Conservation (phyloP, 805 yeast species). For the Schwanniomyces vanrijiae region DNA sequence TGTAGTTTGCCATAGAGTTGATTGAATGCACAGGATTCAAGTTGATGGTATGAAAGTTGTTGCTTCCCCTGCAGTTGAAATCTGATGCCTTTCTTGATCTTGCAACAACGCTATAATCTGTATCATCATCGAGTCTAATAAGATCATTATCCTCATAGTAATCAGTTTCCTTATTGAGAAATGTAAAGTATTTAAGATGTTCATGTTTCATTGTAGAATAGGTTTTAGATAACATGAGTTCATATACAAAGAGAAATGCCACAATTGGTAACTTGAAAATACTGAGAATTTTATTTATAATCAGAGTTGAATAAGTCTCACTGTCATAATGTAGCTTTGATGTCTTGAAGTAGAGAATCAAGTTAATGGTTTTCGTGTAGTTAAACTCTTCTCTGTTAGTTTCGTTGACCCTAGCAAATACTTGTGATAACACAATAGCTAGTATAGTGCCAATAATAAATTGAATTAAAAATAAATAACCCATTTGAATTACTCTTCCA, state of each 20-base stretch:
- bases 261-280: constrained; percentile 38
- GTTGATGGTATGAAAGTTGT: constrained; percentile 4
- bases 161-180: constrained; percentile 28
- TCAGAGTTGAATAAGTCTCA: constrained; percentile 5
- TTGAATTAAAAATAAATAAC: constrained; percentile 54
- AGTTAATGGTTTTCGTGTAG: constrained; percentile 39
- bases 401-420: constrained; percentile 33
- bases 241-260: constrained; percentile 33
- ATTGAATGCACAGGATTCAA: constrained; percentile 30
- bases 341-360: constrained; percentile 35
- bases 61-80: constrained; percentile 13
- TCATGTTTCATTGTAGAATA: constrained; percentile 11
- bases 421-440: constrained; percentile 51
- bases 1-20: constrained; percentile 32
- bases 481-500: constrained; percentile 48
- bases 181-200: constrained; percentile 34
- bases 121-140: constrained; percentile 20
- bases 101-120: constrained; percentile 24
- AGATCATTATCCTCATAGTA: constrained; percentile 31
- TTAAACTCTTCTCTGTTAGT: constrained; percentile 40
- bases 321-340: constrained; percentile 17
- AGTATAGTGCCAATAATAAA: constrained; percentile 55
- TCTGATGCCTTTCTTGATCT: constrained; percentile 28
- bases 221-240: constrained; percentile 21
- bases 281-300: constrained; percentile 17